Conservation (phyloP, 768 basidiomycete genomes). For the Artomyces pyxidatus region DNA sequence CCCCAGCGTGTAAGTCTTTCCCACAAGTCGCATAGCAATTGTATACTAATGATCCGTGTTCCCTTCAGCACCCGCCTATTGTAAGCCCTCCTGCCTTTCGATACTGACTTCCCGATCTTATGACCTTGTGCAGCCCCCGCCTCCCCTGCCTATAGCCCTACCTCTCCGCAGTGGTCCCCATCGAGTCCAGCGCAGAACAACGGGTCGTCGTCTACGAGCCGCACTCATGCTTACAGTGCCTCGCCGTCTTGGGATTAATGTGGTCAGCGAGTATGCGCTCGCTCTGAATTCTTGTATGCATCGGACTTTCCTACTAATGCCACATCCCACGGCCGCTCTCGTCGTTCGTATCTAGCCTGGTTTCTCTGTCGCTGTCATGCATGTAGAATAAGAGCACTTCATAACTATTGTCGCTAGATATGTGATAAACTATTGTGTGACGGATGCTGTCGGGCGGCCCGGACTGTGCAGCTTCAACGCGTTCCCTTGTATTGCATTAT, state of each 20-base stretch:
- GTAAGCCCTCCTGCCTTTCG: constrained; percentile 34
- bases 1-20: constrained; percentile 67
- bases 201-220: constrained; percentile 27
- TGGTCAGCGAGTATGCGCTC: background rate
- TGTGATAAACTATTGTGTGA: constrained; percentile 7
- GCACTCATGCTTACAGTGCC: constrained; percentile 36
- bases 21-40: constrained; percentile 1
- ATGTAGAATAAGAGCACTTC: constrained; percentile 5
- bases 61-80: constrained; percentile 66
- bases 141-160: constrained; percentile 81
- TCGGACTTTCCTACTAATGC: constrained; percentile 3
- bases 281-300: background rate
- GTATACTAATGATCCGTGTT: background rate
- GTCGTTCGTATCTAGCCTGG: constrained; percentile 3
- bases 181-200: constrained; percentile 63
- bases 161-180: constrained; percentile 79
- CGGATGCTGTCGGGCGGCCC: background rate
- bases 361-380: background rate
- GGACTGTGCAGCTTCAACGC: constrained; percentile 16
- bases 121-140: constrained; percentile 50
- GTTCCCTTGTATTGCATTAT: constrained; percentile 18
- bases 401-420: constrained; percentile 9
- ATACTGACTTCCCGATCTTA: constrained; percentile 9
- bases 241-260: constrained; percentile 45
- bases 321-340: constrained; percentile 7